A percentile compares a stretch with the other conserved stretches of the same genome.
Conservation (phyloP, 2,329 filamentous ascomycete genomes). For the Colletotrichum graminicola region DNA sequence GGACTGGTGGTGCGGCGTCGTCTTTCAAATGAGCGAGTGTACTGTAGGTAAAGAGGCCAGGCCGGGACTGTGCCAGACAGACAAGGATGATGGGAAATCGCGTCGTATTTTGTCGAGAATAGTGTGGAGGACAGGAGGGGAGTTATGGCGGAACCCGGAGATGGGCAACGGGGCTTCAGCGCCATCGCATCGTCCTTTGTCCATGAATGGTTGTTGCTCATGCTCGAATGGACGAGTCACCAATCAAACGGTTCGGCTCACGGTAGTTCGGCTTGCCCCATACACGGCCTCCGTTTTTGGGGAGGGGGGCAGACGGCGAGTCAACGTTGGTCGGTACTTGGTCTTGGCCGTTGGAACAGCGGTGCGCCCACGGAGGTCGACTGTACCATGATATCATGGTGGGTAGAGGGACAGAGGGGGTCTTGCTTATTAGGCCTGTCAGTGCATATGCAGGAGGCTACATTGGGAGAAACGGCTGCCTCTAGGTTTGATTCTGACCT, state of each 20-base stretch:
- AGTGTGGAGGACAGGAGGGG: slow-evolving; percentile 35
- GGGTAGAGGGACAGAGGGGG: slow-evolving; percentile 13
- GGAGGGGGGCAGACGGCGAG: slow-evolving; percentile 21
- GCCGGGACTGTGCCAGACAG: slow-evolving; percentile 32
- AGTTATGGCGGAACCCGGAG: slow-evolving; percentile 28
- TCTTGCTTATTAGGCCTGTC: slow-evolving; percentile 36
- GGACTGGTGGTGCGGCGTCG: slow-evolving; percentile 12
- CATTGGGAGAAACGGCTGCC: slow-evolving; percentile 35
- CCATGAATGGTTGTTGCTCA: slow-evolving; percentile 12
- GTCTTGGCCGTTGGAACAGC: slow-evolving; percentile 17
- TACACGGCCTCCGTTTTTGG: slow-evolving; percentile 8
- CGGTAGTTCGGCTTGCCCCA: slow-evolving; percentile 6
- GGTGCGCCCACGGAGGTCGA: slow-evolving; percentile 15
- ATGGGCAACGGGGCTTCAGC: slow-evolving; percentile 15
- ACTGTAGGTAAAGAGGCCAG: slow-evolving; percentile 6
- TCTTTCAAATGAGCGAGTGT: background rate
- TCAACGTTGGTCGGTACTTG: slow-evolving; percentile 39
- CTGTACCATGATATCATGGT: slow-evolving; percentile 42
- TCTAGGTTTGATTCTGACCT: slow-evolving; percentile 15
- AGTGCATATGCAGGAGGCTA: slow-evolving; percentile 38
- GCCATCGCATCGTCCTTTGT: slow-evolving; percentile 5
- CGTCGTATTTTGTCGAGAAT: slow-evolving; percentile 29
- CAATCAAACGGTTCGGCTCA: slow-evolving; percentile 21
- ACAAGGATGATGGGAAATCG: slow-evolving; percentile 20
- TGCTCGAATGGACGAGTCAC: slow-evolving; percentile 7